Base-by-base conservation (phyloP, 148 eudicot species). In the Cornus florida region DNA sequence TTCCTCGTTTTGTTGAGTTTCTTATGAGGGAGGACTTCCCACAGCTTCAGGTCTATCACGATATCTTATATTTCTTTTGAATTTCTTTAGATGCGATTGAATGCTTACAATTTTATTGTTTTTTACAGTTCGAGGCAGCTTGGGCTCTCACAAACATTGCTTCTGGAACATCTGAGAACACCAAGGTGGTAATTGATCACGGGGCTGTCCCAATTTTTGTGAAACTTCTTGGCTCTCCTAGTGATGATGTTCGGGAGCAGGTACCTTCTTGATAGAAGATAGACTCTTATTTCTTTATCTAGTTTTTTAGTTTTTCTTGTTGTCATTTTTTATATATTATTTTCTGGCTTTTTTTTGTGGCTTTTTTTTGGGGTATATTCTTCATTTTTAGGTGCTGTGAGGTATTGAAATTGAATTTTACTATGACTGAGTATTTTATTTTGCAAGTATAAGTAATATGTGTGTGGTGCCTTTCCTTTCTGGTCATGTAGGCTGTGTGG, bases 221-320 rank as follows among this genome's bases (percentile, higher is more conserved):
- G 46, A 83, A 76, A 80, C 86, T 86, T 71, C 84, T 86, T 77
- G 80, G 75, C 46, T 83, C 88, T 71, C 65, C 82, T 7, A 86
- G 82, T 72, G 88, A 86, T 72, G 88, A 83, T 78, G 88, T 86
- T 72, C 82, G 86, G 22, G 88, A 86, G 81, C 88, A 86, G 88
- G 88, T 83, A 57, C 14, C 23, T 67, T 17, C 56, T 64, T 59
- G 65, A 53, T 12, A 50, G 56, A 71, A 56, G 68, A 70, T 57
- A 24, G 33, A n/a, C 19, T n/a, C n/a, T 28, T 28, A 28, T 14
- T 17, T 75, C 16, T 31, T 22, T 62, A 38, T n/a, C 50, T 62
- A 38, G 69, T 74, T 39, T 10, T 59, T 74, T 57, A 57, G 66
- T 62, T 70, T 7, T 33, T 20, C 10, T 32, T 10, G 17, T 20